Base-by-base conservation (phyloP, 2,329 filamentous ascomycete species). In the Fusarium oxysporum region DNA sequence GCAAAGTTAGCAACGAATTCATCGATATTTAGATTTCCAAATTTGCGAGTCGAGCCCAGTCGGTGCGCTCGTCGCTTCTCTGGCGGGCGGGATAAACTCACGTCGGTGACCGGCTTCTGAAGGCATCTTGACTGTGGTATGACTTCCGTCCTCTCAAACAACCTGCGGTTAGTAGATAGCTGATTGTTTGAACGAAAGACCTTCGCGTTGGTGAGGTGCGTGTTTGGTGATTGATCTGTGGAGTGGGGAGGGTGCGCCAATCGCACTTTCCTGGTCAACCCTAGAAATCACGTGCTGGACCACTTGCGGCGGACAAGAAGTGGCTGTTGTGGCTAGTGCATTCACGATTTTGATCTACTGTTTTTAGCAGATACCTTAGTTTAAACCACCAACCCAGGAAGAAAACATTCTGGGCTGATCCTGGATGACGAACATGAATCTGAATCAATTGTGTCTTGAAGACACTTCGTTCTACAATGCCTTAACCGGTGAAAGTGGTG, bases 51-150 rank as follows among this genome's bases (percentile, higher is more conserved):
- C 62, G 44, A 50, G 44, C 32, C 53, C 40, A 70, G 57, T 58
- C 48, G 48, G 37, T 50, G 63, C 53, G 43, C 76, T 72, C 65
- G 54, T 59, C 43, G 58, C 54, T 45, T 48, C 54, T 58, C 56
- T 45, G 62, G 65, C 60, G 41, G 54, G 58, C 53, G 50, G 58
- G 57, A 57, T 59, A 75, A 78, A 93, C 93, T 93, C 87, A 96
- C 93, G 89, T 92, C 93, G 91, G 91, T 95, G 92, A 87, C 93
- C 93, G 84, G 92, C 89, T 91, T 94, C 92, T 83, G 93, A 92
- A 92, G 92, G 90, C 93, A 96, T 96, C 86, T 90, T 95, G 92
- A 87, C 86, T 86, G 83, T 81, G 80, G 76, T 85, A 80, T 80
- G 80, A 77, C 81, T 82, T 82, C 81, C 81, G 80, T 81, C 81